Percentiles rank a stretch among this genome's conserved stretches.
phyloP scores from a whole-genome alignment of 192 early-diverging fungal species.

The Gigaspora rosea region DNA sequence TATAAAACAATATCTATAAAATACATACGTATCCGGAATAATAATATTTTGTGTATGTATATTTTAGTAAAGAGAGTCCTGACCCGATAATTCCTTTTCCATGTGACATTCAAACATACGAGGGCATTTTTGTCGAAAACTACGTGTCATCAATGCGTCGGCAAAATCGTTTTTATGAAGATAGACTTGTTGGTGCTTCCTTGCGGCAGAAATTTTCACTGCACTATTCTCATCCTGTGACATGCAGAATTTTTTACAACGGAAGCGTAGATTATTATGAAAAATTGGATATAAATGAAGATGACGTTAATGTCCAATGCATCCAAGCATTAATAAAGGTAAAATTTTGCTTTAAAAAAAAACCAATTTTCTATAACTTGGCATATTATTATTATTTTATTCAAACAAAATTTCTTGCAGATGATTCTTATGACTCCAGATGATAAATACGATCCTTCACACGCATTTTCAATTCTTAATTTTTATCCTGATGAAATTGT shows the following conservation, averaged over 20 bases:
- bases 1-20: neutral
- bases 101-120: slow-evolving; percentile 2
- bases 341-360: neutral
- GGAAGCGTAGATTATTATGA: slow-evolving; percentile 22
- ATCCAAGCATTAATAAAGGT: slow-evolving; percentile 37
- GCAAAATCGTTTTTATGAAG: slow-evolving; percentile 29
- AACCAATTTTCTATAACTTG: neutral
- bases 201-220: slow-evolving; percentile 21
- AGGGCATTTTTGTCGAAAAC: slow-evolving; percentile 6
- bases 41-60: neutral
- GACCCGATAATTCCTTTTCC: slow-evolving; percentile 17
- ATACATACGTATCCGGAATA: neutral
- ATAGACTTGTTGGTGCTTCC: slow-evolving; percentile 25
- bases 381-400: neutral
- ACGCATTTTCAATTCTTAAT: slow-evolving; percentile 34
- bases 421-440: slow-evolving; percentile 40
- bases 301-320: slow-evolving; percentile 16
- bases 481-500: slow-evolving; percentile 27
- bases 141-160: slow-evolving; percentile 2
- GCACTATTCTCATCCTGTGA: slow-evolving; percentile 22
- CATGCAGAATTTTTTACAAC: slow-evolving; percentile 14
- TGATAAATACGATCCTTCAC: slow-evolving; percentile 32
- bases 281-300: neutral
- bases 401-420: slow-evolving; percentile 9
- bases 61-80: neutral